A percentile compares a stretch with the other conserved stretches of the same genome.
These are phyloP conservation scores for Acacia melanoxylon DNA, from an alignment of 306 rosid species.

Conservation along the genomic window DNA sequence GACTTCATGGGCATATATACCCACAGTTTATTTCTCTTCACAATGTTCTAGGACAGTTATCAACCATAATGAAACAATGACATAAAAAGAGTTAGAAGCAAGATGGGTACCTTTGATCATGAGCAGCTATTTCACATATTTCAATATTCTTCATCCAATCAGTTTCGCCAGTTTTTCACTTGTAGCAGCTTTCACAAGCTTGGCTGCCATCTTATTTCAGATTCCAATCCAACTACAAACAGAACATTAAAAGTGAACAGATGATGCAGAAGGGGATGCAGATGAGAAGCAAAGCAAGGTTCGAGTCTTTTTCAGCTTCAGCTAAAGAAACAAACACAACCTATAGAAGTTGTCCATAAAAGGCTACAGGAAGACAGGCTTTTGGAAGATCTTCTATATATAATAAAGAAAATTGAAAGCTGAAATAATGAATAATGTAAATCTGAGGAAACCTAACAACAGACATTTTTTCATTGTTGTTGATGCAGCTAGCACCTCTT, in stretches of 20 bases:
- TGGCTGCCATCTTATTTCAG: conserved; percentile 71
- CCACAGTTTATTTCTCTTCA: conserved; percentile 18
- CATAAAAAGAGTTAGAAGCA: background rate
- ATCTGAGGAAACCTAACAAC: background rate
- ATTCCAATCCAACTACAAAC: conserved; percentile 28
- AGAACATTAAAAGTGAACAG: conserved; percentile 2
- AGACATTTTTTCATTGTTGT: background rate
- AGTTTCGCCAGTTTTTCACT: conserved; percentile 76
- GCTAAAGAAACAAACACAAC: background rate
- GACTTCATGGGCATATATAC: background rate
- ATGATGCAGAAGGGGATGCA: conserved; percentile 14
- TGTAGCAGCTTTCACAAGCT: conserved; percentile 84
- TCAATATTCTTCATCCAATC: conserved; percentile 90
- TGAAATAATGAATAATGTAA: background rate
- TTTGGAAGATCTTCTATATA: background rate
- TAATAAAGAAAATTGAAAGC: background rate
- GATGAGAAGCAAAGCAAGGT: background rate
- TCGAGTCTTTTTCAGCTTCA: background rate
- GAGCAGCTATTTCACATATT: conserved; percentile 86
- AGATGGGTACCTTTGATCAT: conserved; percentile 65
- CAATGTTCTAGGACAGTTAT: conserved; percentile 12
- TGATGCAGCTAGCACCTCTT: background rate
- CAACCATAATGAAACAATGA: conserved; percentile 23
- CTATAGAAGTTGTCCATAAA: background rate
- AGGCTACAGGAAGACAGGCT: background rate